phyloP scores from a whole-genome alignment of 805 yeast species.

The Saccharomycopsis malanga region DNA sequence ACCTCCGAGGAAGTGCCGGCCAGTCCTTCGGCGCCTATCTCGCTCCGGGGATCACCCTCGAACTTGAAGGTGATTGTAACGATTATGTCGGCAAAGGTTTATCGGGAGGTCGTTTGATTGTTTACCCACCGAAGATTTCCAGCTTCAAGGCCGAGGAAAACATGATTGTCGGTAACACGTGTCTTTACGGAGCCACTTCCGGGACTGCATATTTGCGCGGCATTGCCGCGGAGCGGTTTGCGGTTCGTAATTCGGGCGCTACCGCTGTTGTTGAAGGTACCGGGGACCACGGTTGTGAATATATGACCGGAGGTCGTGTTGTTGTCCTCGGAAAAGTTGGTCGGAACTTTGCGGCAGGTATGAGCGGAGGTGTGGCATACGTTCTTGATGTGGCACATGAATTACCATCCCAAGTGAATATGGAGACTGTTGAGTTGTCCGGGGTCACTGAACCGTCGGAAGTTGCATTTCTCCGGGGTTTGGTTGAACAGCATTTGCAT shows the following conservation, averaged over 20 bases:
- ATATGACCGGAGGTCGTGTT: constrained; percentile 99
- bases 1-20: constrained; percentile 90
- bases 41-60: constrained; percentile 92
- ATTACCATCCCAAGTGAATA: constrained; percentile 71
- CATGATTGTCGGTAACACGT: constrained; percentile 93
- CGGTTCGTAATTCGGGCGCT: constrained; percentile 98
- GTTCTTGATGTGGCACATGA: constrained; percentile 92
- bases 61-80: constrained; percentile 94
- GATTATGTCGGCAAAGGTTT: constrained; percentile 97
- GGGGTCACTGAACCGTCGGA: constrained; percentile 79
- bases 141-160: constrained; percentile 91
- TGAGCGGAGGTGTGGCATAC: constrained; percentile 98
- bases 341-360: constrained; percentile 88
- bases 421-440: constrained; percentile 73
- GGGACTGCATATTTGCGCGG: constrained; percentile 94
- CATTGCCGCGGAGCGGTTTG: constrained; percentile 97
- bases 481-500: constrained; percentile 91
- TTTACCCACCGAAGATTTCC: constrained; percentile 84
- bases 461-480: constrained; percentile 87
- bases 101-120: constrained; percentile 89
- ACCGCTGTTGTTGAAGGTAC: constrained; percentile 93
- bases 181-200: constrained; percentile 95
- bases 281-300: constrained; percentile 98
- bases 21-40: constrained; percentile 98
- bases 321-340: constrained; percentile 89